A percentile compares a stretch with the other conserved stretches of the same genome.
Evolutionary conservation across 345 rosid genomes (phyloP).

Genomic region (Geranium rotundifolium): DNA sequence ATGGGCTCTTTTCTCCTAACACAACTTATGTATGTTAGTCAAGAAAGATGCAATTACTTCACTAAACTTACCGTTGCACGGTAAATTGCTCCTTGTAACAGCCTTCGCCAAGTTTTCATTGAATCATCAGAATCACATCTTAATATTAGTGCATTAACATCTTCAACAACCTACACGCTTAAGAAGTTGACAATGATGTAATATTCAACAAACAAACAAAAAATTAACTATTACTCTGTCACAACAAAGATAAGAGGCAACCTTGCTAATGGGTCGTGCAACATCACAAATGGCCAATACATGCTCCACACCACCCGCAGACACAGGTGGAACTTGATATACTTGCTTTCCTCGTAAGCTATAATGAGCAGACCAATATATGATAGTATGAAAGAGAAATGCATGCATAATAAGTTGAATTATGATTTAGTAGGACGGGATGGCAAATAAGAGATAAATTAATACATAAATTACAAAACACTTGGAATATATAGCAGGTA

Average conservation of each 20-base stretch:
- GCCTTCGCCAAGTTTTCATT: conserved; percentile 66
- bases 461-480: too few relatives aligned
- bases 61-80: conserved; percentile 55
- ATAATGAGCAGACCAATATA: conserved; percentile 1
- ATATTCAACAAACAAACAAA: conserved; percentile 6
- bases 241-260: conserved; percentile 14
- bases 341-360: conserved; percentile 85
- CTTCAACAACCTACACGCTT: conserved; percentile 62
- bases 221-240: conserved; percentile 7
- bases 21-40: neutral
- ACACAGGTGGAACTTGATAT: conserved; percentile 54
- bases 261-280: conserved; percentile 51
- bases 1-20: too few relatives aligned
- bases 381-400: neutral
- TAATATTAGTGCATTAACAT: conserved; percentile 61
- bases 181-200: neutral
- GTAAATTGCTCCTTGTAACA: conserved; percentile 80
- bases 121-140: conserved; percentile 64
- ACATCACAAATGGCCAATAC: conserved; percentile 68
- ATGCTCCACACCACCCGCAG: conserved; percentile 57
- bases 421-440: neutral
- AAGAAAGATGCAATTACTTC: too few relatives aligned
- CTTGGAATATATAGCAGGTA: too few relatives aligned
- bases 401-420: neutral
- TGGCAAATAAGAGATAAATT: neutral